phyloP scores from a whole-genome alignment of 1,284 basidiomycete genomes.

The Baeospora myosura region DNA sequence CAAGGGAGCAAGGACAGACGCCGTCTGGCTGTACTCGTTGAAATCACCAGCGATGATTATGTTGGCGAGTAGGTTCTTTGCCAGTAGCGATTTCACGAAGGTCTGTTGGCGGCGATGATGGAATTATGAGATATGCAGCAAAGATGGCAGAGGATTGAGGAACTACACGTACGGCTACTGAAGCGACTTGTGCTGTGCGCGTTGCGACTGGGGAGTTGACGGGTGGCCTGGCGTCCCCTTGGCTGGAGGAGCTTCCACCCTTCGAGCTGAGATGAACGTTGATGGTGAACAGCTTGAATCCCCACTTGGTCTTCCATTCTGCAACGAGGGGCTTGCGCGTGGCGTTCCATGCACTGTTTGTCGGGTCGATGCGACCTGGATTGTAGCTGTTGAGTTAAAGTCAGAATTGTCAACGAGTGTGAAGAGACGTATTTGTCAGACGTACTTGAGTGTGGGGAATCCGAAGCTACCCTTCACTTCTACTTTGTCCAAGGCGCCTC shows the following conservation, averaged over 20 bases:
- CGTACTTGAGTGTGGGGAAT: background rate
- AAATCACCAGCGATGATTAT: constrained; percentile 56
- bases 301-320: constrained; percentile 42
- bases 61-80: constrained; percentile 37
- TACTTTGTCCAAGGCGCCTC: constrained; percentile 41
- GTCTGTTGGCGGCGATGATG: constrained; percentile 25
- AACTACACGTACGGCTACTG: constrained; percentile 33
- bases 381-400: constrained; percentile 37
- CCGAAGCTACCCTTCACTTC: constrained; percentile 25
- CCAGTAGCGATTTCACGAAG: constrained; percentile 43
- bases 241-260: constrained; percentile 44
- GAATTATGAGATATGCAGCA: background rate
- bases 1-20: constrained; percentile 44
- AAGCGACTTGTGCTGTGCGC: constrained; percentile 43
- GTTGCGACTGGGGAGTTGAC: constrained; percentile 45
- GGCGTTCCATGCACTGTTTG: constrained; percentile 46
- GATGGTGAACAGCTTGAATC: constrained; percentile 47
- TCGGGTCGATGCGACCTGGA: constrained; percentile 57
- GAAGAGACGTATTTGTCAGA: background rate
- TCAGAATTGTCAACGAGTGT: background rate
- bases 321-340: constrained; percentile 60
- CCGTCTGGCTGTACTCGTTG: constrained; percentile 53
- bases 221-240: constrained; percentile 53
- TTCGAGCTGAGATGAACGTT: constrained; percentile 60
- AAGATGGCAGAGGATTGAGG: constrained; percentile 1